These are phyloP conservation scores for Gossypium ekmanianum DNA, from an alignment of 345 rosid species.

Conservation along the genomic window DNA sequence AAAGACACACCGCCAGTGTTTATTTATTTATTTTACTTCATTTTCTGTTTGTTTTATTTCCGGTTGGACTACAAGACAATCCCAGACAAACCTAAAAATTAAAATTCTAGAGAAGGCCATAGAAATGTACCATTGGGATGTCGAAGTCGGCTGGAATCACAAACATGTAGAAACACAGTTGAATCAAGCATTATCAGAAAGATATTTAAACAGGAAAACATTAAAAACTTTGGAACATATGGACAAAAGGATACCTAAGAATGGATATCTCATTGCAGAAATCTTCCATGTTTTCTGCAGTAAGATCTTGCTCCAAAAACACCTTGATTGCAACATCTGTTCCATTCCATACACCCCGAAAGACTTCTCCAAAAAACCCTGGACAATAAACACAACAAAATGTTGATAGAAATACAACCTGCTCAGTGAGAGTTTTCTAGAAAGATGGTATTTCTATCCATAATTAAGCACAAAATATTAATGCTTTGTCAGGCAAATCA, in stretches of 20 bases:
- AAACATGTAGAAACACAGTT: conserved; percentile 26
- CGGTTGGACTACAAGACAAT: background rate
- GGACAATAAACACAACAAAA: conserved; percentile 11
- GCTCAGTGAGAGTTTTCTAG: background rate
- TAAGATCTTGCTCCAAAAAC: conserved; percentile 94
- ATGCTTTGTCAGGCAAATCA: background rate
- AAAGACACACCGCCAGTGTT: background rate
- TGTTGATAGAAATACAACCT: conserved; percentile 15
- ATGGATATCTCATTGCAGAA: conserved; percentile 98
- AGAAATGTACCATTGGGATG: conserved; percentile 86
- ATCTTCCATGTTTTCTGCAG: conserved; percentile 31
- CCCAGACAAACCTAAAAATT: conserved; percentile 2
- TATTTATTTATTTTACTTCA: background rate
- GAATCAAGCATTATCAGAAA: conserved; percentile 32
- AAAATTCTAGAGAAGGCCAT: conserved; percentile 6
- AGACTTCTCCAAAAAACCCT: conserved; percentile 98
- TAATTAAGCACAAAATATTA: background rate
- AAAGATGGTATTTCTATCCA: background rate
- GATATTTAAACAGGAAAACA: conserved; percentile 19
- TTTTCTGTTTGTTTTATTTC: conserved; percentile 1
- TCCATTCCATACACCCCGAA: conserved; percentile 96
- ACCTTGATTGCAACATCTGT: conserved; percentile 96
- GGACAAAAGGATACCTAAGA: conserved; percentile 56
- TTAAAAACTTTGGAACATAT: conserved; percentile 22
- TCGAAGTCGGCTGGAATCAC: conserved; percentile 75